Evolutionary conservation across 495 filamentous ascomycete genomes (phyloP).

Genomic region (Ramalina intermedia): DNA sequence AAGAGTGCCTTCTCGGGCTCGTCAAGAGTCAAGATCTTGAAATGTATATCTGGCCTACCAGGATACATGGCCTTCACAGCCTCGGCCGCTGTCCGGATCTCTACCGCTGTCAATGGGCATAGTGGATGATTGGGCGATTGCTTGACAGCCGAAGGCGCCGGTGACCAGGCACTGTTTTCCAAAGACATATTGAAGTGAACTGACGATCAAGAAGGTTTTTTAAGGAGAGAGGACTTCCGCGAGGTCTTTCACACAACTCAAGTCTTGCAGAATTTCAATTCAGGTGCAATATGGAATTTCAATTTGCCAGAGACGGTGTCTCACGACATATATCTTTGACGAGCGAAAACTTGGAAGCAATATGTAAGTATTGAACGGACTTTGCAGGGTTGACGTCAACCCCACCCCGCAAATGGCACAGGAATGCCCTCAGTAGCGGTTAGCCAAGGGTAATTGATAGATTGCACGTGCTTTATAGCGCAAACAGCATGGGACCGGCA

Average conservation of each 20-base stretch:
- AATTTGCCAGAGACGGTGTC: too few relatives aligned
- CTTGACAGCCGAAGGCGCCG: slow-evolving; percentile 5
- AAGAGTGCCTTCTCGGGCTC: slow-evolving; percentile 50
- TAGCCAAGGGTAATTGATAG: too few relatives aligned
- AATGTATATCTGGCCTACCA: slow-evolving; percentile 27
- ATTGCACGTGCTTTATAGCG: too few relatives aligned
- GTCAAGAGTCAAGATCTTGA: slow-evolving; percentile 50
- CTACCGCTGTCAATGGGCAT: slow-evolving; percentile 15
- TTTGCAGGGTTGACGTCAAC: too few relatives aligned
- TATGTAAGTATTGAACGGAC: too few relatives aligned
- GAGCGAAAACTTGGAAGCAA: too few relatives aligned
- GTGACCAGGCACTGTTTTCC: slow-evolving; percentile 6
- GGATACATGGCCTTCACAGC: slow-evolving; percentile 15
- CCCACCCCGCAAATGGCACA: too few relatives aligned
- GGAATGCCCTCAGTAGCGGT: too few relatives aligned
- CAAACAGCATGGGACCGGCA: too few relatives aligned
- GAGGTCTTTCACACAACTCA: neutral
- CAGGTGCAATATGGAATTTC: neutral
- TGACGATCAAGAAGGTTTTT: neutral
- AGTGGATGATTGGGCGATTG: slow-evolving; percentile 15
- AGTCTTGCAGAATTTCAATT: neutral
- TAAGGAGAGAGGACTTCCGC: neutral
- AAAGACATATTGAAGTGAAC: slow-evolving; percentile 10
- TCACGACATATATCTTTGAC: too few relatives aligned
- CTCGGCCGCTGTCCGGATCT: slow-evolving; percentile 15